These are phyloP conservation scores for Paramecium sexaurelia DNA, from an alignment of 73 alveolate genomes.

Conservation along the genomic window DNA sequence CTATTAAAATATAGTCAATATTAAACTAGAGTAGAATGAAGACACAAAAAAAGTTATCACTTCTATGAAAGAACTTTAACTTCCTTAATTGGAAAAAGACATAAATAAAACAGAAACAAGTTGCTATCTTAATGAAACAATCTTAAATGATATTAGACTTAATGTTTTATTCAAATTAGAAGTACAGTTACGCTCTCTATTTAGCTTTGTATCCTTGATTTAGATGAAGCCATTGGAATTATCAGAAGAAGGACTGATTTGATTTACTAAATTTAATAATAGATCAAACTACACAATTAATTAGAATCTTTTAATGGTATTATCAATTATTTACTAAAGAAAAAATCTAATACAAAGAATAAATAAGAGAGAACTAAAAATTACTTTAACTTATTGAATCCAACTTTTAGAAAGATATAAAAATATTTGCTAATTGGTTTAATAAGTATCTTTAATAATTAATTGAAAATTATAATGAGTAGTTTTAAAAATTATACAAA, in stretches of 20 bases:
- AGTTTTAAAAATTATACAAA: neutral
- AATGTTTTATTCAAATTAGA: neutral
- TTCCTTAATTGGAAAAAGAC: neutral
- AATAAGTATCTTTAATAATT: neutral
- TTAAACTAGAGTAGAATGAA: neutral
- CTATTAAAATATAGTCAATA: neutral
- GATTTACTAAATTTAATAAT: neutral
- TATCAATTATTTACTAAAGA: neutral
- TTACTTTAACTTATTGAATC: neutral
- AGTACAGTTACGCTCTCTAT: neutral
- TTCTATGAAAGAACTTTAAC: neutral
- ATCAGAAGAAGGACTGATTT: neutral
- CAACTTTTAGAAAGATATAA: constrained; percentile 17
- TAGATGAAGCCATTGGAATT: neutral
- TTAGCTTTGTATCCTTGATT: neutral
- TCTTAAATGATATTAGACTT: neutral
- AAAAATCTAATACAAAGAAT: neutral
- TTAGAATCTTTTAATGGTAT: neutral
- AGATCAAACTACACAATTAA: constrained; percentile 1
- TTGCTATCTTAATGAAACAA: neutral
- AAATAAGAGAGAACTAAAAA: neutral
- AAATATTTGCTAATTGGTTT: neutral
- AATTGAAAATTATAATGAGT: neutral
- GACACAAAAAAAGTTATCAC: neutral
- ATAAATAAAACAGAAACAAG: neutral